Base-by-base conservation (phyloP, 768 basidiomycete species). In the Mycena pura region DNA sequence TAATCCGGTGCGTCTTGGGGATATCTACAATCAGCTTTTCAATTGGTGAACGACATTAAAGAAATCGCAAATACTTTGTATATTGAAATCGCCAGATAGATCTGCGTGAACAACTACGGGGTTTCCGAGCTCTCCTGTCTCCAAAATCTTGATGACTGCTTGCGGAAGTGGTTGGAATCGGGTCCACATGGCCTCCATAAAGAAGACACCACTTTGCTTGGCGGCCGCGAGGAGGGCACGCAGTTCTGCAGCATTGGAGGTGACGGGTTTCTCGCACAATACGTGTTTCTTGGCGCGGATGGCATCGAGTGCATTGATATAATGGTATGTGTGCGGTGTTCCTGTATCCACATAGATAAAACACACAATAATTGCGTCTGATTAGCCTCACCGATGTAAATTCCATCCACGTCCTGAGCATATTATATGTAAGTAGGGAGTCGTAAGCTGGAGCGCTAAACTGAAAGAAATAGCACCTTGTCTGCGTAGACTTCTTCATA, bases 131-230 rank as follows among this genome's bases (percentile, higher is more conserved):
- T 71, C 74, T 6, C 88, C 89, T 54, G 80, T 79, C 48, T 90
- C 85, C 1, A 84, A 80, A 44, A 91, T 74, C 61, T 80, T 80
- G 74, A 89, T 88, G 52, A 93, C 77, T 60, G 90, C 90, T 17
- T 78, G 69, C 10, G 80, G 77, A 60, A 91, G 81, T 13, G 91
- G 90, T 57, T 90, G 88, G 79, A 92, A 93, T 32, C 91, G 82
- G 32, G 93, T 93, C 92, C 93, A 94, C 74, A 94, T 80, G 0
- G 91, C 93, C 75, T 96, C 95, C 93, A 96, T 95, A 68, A 96
- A 85, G 80, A 96, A 96, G 1, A 94, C 82, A 17, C 87, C 84
- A 67, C 89, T 78, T 70, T 92, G 85, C 72, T 90, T 90, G 2
- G 95, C 93, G 19, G 92, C 82, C 10, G 77, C 77, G 19, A 94